These are phyloP conservation scores for Orbilia javanica DNA, from an alignment of 2,329 filamentous ascomycete genomes.

Conservation along the genomic window DNA sequence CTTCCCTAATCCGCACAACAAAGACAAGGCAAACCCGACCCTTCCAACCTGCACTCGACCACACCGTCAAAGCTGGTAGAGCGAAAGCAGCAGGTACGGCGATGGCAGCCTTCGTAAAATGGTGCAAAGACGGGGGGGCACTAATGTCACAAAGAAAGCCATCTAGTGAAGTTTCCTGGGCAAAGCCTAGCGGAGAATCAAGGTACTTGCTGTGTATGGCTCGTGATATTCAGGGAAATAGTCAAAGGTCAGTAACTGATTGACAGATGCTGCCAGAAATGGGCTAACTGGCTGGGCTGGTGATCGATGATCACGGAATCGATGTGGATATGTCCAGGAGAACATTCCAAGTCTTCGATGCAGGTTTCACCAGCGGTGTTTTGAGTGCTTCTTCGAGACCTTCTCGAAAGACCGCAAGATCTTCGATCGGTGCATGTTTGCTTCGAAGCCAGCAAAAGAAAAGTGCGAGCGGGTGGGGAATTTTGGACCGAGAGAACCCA, in stretches of 20 bases:
- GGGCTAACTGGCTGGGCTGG: conserved; percentile 26
- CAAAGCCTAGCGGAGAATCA: conserved; percentile 32
- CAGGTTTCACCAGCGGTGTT: conserved; percentile 16
- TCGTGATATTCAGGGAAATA: conserved; percentile 58
- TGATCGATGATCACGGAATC: conserved; percentile 26
- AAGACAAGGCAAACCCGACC: conserved; percentile 51
- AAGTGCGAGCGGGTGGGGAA: conserved; percentile 38
- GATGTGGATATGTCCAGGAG: conserved; percentile 21
- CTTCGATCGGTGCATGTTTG: conserved; percentile 31
- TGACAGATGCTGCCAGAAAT: conserved; percentile 1
- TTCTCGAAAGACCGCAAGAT: conserved; percentile 53
- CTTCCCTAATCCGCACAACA: conserved; percentile 57
- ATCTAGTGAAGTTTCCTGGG: conserved; percentile 49
- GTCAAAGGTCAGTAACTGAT: conserved; percentile 38
- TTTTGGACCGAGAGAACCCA: conserved; percentile 48
- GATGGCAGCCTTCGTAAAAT: conserved; percentile 58
- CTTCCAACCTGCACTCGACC: conserved; percentile 27
- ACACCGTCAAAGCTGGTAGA: conserved; percentile 16
- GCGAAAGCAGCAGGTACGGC: conserved; percentile 56
- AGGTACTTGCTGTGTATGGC: conserved; percentile 51
- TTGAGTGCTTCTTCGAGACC: conserved; percentile 29
- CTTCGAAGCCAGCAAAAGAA: neutral
- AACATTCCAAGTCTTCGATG: conserved; percentile 39
- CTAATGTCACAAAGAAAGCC: conserved; percentile 14
- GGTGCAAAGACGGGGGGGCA: conserved; percentile 24